A percentile compares a stretch with the other conserved stretches of the same genome.
phyloP scores from a whole-genome alignment of 2,329 filamentous ascomycete genomes.

The Verticillium isaacii region DNA sequence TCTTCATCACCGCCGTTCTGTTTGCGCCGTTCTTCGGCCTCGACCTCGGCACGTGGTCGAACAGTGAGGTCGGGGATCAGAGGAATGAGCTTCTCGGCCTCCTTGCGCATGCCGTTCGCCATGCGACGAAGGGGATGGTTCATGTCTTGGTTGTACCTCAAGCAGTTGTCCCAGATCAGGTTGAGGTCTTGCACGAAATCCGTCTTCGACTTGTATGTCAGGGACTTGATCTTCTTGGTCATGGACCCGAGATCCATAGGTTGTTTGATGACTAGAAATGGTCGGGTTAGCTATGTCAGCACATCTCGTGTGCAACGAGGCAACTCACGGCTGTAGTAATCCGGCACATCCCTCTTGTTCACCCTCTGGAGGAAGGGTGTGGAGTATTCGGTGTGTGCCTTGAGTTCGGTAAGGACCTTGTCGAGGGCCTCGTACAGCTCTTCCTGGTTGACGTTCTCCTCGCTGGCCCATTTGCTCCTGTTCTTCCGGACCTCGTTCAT shows the following conservation, averaged over 20 bases:
- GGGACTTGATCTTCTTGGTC: conserved; percentile 91
- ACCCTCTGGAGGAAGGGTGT: conserved; percentile 92
- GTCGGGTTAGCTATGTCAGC: conserved; percentile 16
- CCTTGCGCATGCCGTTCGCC: conserved; percentile 93
- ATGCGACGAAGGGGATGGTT: conserved; percentile 85
- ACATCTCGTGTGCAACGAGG: neutral
- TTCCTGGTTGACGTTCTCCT: conserved; percentile 95
- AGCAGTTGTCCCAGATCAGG: conserved; percentile 94
- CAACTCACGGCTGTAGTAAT: conserved; percentile 82
- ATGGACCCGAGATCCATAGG: conserved; percentile 97
- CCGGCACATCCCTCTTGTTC: conserved; percentile 93
- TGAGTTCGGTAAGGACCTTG: conserved; percentile 94
- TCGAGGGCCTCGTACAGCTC: conserved; percentile 95
- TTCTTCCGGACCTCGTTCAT: conserved; percentile 99
- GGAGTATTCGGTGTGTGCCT: conserved; percentile 95
- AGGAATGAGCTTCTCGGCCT: conserved; percentile 93
- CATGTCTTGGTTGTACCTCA: conserved; percentile 91
- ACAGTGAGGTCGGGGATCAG: conserved; percentile 91
- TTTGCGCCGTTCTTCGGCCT: conserved; percentile 79
- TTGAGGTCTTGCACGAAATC: conserved; percentile 94
- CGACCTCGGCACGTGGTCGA: conserved; percentile 86
- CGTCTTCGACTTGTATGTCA: conserved; percentile 80
- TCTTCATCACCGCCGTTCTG: conserved; percentile 82
- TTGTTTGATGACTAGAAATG: conserved; percentile 73
- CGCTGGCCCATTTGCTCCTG: conserved; percentile 96